Conservation (phyloP, 495 filamentous ascomycete genomes). For the Hypoxylon fragiforme region DNA sequence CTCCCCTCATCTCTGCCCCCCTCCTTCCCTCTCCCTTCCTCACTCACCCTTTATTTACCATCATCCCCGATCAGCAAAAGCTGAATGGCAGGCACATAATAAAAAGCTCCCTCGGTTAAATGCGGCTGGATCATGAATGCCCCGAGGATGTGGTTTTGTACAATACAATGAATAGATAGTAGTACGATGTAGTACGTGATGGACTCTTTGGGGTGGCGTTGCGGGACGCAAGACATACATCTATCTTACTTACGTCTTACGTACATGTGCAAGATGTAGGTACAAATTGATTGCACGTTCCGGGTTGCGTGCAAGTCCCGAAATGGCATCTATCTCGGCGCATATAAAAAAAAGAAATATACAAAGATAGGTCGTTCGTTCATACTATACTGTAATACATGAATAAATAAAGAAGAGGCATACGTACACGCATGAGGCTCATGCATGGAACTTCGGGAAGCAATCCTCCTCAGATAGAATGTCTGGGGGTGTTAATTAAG, state of each 20-base stretch:
- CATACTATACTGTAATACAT: too few species aligned
- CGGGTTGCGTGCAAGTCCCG: slow-evolving; percentile 2
- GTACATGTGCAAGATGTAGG: neutral
- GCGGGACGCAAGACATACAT: slow-evolving; percentile 27
- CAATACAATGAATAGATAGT: slow-evolving; percentile 3
- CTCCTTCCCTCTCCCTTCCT: too few species aligned
- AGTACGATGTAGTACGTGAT: neutral
- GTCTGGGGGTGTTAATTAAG: too few species aligned
- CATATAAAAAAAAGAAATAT: neutral
- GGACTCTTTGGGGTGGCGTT: neutral
- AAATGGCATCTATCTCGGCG: slow-evolving; percentile 19
- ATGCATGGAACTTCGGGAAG: slow-evolving; percentile 36
- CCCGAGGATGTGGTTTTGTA: slow-evolving; percentile 14
- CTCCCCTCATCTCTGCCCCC: too few species aligned
- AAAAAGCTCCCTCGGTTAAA: slow-evolving; percentile 20
- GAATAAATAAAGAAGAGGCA: too few species aligned
- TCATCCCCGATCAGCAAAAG: slow-evolving; percentile 6
- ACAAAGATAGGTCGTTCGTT: too few species aligned
- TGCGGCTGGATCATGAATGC: slow-evolving; percentile 21
- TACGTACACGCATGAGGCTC: slow-evolving; percentile 15
- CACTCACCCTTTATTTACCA: too few species aligned
- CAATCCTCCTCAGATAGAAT: slow-evolving; percentile 23
- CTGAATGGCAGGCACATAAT: too few species aligned
- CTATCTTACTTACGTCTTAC: neutral
- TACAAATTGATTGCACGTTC: slow-evolving; percentile 7